Evolutionary conservation across 352 stramenopile genomes (phyloP), one percentile per base, ranked within the genome.

Genomic region (Globisporangium acanthophoron): DNA sequence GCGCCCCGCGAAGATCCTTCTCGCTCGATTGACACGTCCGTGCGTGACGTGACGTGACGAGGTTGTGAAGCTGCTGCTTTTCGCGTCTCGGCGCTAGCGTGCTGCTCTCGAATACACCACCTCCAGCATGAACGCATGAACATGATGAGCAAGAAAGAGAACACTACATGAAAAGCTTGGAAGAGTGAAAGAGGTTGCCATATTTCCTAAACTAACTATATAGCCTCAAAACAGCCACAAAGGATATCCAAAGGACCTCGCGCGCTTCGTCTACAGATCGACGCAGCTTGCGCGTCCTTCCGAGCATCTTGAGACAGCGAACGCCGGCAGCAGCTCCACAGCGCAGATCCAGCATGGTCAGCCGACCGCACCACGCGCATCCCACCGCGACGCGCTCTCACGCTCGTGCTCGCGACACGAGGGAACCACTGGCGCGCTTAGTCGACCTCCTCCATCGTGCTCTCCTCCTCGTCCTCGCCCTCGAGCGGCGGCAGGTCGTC

Each of bases 371-470:
- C 41, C 16, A 47, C 24, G 24, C 21, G 21, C 21, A 24, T 21
- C n/a, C 41, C 16, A 9, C 6, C 41, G 11, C 43, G 5, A 16
- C 43, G 29, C 43, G 18, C 43, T 48, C 43, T 7, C 43, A 29
- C 41, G 41, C 16, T 46, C 41, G 15, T 9, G 5, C 13, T 21
- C 43, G n/a, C 43, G 15, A 37, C n/a, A 52, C 48, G 27, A 56
- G 41, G n/a, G 8, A 13, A 37, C 2, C 5, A 24, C 7, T 4
- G 6, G 18, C 41, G 21, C 56, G 54, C 69, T 98, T 99, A 99
- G 72, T 99, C 97, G 65, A 99, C 97, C 72, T 98, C 89, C 80
- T 99, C 97, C 97, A 99, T 99, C 58, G 92, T 97, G 69, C 87
- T 98, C 67, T 98, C 96, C 65, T 99, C 97, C 66, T 96, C 90